Evolutionary conservation across 2,329 filamentous ascomycete species (phyloP), one percentile per base, ranked within the genome.

Genomic region (Diaporthe velutina): DNA sequence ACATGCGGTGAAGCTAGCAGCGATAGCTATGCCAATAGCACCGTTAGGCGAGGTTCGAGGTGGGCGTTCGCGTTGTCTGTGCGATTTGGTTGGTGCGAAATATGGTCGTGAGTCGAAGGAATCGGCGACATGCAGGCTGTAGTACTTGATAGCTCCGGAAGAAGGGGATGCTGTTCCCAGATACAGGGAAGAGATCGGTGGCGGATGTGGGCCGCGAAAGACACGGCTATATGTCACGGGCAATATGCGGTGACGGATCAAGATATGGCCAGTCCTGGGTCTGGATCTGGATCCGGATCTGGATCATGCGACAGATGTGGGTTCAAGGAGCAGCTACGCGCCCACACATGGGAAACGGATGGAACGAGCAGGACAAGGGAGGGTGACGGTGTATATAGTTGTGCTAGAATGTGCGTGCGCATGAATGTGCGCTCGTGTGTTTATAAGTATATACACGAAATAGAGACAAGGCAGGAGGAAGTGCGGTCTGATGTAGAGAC

Each of bases 101-200:
- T 19, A 12, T 33, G n/a, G n/a, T 48, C 30, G 45, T 22, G 60
- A 30, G 50, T 17, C 35, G 42, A 38, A 19, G 30, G 22, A 48
- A 45, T 3, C 58, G 68, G 60, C 19, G 33, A 61, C 50, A 40
- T 68, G 73, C 60, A 68, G 52, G 22, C 66, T n/a, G 25, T 33
- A 28, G 35, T 19, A 35, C 57, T 71, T 17, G 28, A 66, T 30
- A 33, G 52, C 25, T 52, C 52, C n/a, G n/a, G 10, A 54, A 17
- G n/a, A 15, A 48, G 38, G 28, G 5, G 25, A 6, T 19, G 19
- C 3, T 42, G 8, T 12, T 25, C 38, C 57, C 57, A 12, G 10
- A 30, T 19, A 22, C 25, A n/a, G 19, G 25, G 40, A n/a, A 22
- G 19, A 48, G 45, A 48, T 48, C 28, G 42, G 60, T 45, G 12